These are phyloP conservation scores for Dipodascopsis tothii DNA, from an alignment of 805 yeast species.

Conservation along the genomic window DNA sequence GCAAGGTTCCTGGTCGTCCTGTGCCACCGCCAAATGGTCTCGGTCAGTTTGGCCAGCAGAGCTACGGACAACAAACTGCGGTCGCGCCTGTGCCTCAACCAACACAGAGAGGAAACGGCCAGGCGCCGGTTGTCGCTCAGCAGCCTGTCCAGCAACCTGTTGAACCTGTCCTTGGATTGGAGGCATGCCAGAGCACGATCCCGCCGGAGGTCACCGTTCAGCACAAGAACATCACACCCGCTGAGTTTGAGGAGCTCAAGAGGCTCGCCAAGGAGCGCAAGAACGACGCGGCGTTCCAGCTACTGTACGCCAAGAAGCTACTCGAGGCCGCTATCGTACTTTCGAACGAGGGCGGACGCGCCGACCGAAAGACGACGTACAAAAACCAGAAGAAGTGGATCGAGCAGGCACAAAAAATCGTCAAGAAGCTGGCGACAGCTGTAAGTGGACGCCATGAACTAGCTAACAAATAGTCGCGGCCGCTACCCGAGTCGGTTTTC, in stretches of 20 bases:
- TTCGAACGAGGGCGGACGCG: constrained; percentile 34
- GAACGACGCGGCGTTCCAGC: constrained; percentile 44
- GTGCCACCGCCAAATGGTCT: too few relatives aligned
- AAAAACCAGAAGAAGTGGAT: constrained; percentile 51
- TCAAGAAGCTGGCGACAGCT: constrained; percentile 46
- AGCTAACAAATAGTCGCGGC: constrained; percentile 23
- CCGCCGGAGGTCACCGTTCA: constrained; percentile 9
- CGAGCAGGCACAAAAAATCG: constrained; percentile 50
- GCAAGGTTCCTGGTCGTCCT: too few relatives aligned
- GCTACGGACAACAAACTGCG: too few relatives aligned
- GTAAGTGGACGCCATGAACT: not conserved
- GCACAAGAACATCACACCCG: constrained; percentile 2
- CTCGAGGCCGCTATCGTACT: constrained; percentile 43
- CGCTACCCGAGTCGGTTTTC: constrained; percentile 44
- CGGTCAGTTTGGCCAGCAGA: too few relatives aligned
- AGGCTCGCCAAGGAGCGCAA: constrained; percentile 24
- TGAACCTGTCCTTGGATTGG: too few relatives aligned
- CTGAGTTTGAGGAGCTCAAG: constrained; percentile 8
- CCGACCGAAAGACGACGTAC: constrained; percentile 39
- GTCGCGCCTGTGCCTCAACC: too few relatives aligned
- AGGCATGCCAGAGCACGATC: too few relatives aligned
- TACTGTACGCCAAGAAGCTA: constrained; percentile 54
- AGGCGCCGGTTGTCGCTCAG: too few relatives aligned
- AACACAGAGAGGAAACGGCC: too few relatives aligned
- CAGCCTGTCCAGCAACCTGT: too few relatives aligned